A percentile compares a stretch with the other conserved stretches of the same genome.
phyloP scores from a whole-genome alignment of 2,329 filamentous ascomycete genomes.

The Fusarium euwallaceae region DNA sequence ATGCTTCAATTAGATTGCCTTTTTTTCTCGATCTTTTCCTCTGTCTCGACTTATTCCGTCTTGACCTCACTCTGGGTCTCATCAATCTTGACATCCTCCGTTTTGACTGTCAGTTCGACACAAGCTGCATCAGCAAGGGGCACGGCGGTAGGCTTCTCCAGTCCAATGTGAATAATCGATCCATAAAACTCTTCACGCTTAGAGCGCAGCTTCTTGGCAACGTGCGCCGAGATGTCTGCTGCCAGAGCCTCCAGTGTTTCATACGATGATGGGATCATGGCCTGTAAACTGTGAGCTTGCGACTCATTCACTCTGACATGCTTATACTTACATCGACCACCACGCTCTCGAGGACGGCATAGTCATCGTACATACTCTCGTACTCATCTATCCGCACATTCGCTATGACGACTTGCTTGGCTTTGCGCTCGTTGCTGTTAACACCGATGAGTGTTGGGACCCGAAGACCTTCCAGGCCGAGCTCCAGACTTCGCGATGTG shows the following conservation, averaged over 20 bases:
- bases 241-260: slow-evolving; percentile 75
- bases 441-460: slow-evolving; percentile 79
- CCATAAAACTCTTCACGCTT: slow-evolving; percentile 44
- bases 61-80: slow-evolving; percentile 20
- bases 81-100: slow-evolving; percentile 42
- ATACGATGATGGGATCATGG: slow-evolving; percentile 68
- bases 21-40: not conserved
- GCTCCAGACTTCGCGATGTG: slow-evolving; percentile 46
- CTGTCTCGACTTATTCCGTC: slow-evolving; percentile 2
- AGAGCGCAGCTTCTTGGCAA: slow-evolving; percentile 59
- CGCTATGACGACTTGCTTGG: slow-evolving; percentile 75
- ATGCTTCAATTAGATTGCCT: not conserved
- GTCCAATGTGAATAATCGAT: slow-evolving; percentile 69
- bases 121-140: slow-evolving; percentile 78
- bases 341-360: slow-evolving; percentile 68
- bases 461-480: slow-evolving; percentile 69
- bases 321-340: slow-evolving; percentile 69
- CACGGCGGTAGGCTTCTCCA: slow-evolving; percentile 82
- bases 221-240: slow-evolving; percentile 59
- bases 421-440: slow-evolving; percentile 76
- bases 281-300: slow-evolving; percentile 51
- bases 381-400: slow-evolving; percentile 72
- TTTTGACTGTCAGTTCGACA: slow-evolving; percentile 65
- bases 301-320: not conserved
- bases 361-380: slow-evolving; percentile 61